Evolutionary conservation across 1,139 yeast genomes (phyloP).

Genomic region (Schizosaccharomyces versatilis): DNA sequence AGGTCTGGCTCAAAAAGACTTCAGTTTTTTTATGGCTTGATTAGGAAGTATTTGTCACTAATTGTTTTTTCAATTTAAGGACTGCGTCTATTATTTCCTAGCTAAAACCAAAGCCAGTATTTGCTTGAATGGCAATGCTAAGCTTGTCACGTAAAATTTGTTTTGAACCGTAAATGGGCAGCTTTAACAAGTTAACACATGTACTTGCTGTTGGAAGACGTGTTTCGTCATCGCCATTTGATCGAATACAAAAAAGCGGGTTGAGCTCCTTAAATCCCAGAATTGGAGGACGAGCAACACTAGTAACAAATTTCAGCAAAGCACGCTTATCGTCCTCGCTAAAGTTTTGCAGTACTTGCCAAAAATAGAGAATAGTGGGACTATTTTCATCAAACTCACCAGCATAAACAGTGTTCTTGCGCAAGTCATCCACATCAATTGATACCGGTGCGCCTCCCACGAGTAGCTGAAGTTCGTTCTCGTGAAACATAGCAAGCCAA

Average conservation of each 20-base stretch:
- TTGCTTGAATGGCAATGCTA: background rate
- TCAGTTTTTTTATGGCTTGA: too few species aligned
- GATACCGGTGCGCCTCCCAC: conserved; percentile 63
- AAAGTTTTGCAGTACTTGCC: conserved; percentile 60
- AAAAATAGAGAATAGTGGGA: conserved; percentile 32
- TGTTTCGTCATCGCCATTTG: conserved; percentile 33
- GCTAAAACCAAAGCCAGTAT: background rate
- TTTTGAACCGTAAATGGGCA: conserved; percentile 61
- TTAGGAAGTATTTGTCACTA: too few species aligned
- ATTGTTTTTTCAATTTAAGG: too few species aligned
- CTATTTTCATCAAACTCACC: conserved; percentile 46
- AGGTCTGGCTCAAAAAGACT: too few species aligned
- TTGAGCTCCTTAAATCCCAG: conserved; percentile 55
- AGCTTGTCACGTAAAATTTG: conserved; percentile 24
- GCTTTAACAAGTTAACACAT: conserved; percentile 64
- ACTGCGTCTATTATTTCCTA: background rate
- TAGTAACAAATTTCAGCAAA: conserved; percentile 37
- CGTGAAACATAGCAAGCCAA: conserved; percentile 72
- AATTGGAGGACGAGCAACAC: conserved; percentile 37
- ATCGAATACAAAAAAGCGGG: conserved; percentile 65
- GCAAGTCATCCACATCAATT: conserved; percentile 50
- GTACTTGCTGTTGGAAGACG: conserved; percentile 76
- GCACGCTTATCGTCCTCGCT: conserved; percentile 34
- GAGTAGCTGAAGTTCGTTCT: conserved; percentile 59
- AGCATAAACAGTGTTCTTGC: conserved; percentile 31